Evolutionary conservation across 2,329 filamentous ascomycete genomes (phyloP).

Genomic region (Fusarium sp.): DNA sequence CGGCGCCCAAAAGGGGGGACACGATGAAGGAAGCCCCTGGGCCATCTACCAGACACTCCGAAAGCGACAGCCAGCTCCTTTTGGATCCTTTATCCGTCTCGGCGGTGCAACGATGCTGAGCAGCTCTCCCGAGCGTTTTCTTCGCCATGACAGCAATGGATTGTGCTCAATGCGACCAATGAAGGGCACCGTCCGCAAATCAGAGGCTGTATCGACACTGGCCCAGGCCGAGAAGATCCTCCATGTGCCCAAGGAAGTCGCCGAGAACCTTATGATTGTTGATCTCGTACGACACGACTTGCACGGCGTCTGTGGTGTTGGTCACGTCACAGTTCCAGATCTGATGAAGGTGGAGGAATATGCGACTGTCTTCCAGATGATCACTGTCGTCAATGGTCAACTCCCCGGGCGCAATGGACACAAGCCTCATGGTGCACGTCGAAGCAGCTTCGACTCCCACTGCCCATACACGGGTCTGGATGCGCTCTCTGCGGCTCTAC

Average conservation of each 20-base stretch:
- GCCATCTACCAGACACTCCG: constrained; percentile 77
- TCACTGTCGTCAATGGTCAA: constrained; percentile 83
- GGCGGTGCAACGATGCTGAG: constrained; percentile 77
- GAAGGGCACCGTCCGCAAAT: constrained; percentile 94
- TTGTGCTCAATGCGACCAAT: constrained; percentile 87
- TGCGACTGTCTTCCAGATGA: constrained; percentile 89
- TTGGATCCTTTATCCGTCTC: constrained; percentile 83
- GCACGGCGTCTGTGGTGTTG: constrained; percentile 82
- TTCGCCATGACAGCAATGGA: constrained; percentile 66
- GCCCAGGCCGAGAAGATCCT: constrained; percentile 78
- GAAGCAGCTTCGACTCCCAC: constrained; percentile 12
- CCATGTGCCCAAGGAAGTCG: constrained; percentile 86
- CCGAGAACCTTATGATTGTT: constrained; percentile 98
- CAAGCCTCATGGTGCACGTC: constrained; percentile 21
- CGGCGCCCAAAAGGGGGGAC: neutral
- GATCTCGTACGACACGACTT: constrained; percentile 95
- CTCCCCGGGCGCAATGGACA: constrained; percentile 53
- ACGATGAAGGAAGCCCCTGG: constrained; percentile 63
- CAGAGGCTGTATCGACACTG: constrained; percentile 71
- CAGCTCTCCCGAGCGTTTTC: constrained; percentile 89
- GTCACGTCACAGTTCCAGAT: constrained; percentile 77
- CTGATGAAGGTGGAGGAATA: constrained; percentile 92
- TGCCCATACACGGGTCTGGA: constrained; percentile 71
- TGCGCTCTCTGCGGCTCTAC: constrained; percentile 80
- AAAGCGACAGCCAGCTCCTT: constrained; percentile 80